Conservation (phyloP, 495 filamentous ascomycete genomes). For the Podospora tetraspora region DNA sequence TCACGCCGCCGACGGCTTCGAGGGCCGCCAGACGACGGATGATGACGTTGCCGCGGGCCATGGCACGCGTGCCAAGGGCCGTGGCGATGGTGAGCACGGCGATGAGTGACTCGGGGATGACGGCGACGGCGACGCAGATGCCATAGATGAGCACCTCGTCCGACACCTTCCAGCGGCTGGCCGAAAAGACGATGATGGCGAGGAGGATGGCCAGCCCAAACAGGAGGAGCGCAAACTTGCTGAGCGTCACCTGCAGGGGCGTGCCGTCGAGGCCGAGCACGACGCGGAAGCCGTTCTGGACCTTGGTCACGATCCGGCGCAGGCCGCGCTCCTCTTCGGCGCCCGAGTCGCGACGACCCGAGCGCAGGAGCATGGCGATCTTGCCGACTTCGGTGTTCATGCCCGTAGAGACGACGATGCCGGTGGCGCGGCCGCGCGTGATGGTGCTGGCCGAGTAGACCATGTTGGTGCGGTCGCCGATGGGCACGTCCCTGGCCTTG, state of each 20-base stretch:
- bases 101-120: slow-evolving; percentile 65
- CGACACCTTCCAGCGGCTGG: slow-evolving; percentile 62
- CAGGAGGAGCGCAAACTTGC: slow-evolving; percentile 67
- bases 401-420: slow-evolving; percentile 61
- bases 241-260: slow-evolving; percentile 70
- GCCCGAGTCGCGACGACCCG: slow-evolving; percentile 46
- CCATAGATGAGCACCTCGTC: slow-evolving; percentile 77
- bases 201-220: slow-evolving; percentile 68
- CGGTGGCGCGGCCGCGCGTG: slow-evolving; percentile 59
- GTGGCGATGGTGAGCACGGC: slow-evolving; percentile 69
- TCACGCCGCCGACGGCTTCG: slow-evolving; percentile 78
- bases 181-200: slow-evolving; percentile 75
- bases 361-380: slow-evolving; percentile 63
- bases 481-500: slow-evolving; percentile 43
- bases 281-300: slow-evolving; percentile 20
- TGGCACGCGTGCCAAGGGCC: slow-evolving; percentile 68
- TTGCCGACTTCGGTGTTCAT: slow-evolving; percentile 80
- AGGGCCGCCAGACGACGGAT: slow-evolving; percentile 68
- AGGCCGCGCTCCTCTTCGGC: slow-evolving; percentile 42
- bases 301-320: slow-evolving; percentile 6
- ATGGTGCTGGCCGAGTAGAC: slow-evolving; percentile 64
- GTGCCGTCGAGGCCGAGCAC: slow-evolving; percentile 67
- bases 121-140: slow-evolving; percentile 65
- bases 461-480: slow-evolving; percentile 64
- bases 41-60: slow-evolving; percentile 72